A percentile compares a stretch with the other conserved stretches of the same genome.
phyloP scores from a whole-genome alignment of 805 yeast genomes.

The Zygosaccharomyces pseudorouxii region DNA sequence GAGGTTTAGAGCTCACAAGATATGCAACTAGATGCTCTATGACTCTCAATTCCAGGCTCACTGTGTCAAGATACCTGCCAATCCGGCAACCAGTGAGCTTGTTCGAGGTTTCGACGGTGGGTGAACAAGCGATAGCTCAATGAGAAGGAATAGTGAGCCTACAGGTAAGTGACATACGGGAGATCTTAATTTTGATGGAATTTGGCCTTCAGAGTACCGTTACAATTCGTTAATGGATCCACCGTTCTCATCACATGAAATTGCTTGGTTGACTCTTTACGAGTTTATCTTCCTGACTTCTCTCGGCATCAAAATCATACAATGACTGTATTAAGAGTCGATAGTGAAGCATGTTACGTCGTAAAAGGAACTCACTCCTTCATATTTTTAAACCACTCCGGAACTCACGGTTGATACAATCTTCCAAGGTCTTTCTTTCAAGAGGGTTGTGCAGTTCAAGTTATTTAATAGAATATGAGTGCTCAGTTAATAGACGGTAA shows the following conservation, averaged over 20 bases:
- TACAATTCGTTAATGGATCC: background rate
- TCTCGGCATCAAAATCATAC: constrained; percentile 4
- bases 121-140: background rate
- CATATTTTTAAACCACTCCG: background rate
- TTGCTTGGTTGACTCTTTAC: constrained; percentile 3
- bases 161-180: background rate
- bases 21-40: background rate
- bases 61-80: background rate
- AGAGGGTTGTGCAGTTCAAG: background rate
- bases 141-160: background rate
- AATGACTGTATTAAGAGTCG: background rate
- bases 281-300: background rate
- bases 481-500: constrained; percentile 53
- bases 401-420: no score
- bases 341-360: background rate
- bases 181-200: background rate
- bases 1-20: background rate
- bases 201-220: background rate
- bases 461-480: constrained; percentile 10
- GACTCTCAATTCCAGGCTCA: background rate
- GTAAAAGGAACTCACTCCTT: background rate
- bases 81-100: background rate
- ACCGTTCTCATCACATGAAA: constrained; percentile 1
- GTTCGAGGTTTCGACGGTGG: background rate
- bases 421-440: background rate